A percentile compares a stretch with the other conserved stretches of the same genome.
Conservation (phyloP, 495 filamentous ascomycete species). For the Trichoderma parareesei region DNA sequence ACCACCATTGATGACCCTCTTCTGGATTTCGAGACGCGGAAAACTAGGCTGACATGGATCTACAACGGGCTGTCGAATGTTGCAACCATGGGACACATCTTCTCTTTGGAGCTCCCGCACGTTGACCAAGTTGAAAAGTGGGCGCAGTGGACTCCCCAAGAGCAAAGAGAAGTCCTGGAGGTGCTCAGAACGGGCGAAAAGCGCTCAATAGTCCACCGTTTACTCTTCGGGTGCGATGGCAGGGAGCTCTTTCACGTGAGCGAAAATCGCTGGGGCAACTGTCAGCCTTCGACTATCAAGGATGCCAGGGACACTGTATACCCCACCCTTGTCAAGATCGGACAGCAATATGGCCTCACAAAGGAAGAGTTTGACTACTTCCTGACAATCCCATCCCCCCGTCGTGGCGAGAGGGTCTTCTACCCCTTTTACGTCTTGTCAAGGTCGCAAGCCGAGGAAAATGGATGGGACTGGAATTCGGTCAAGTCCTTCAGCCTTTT, state of each 20-base stretch:
- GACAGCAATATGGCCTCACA: not conserved
- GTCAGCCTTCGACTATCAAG: not conserved
- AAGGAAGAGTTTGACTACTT: not conserved
- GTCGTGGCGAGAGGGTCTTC: not conserved
- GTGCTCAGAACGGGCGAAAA: not conserved
- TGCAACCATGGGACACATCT: not conserved
- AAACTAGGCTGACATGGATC: not conserved
- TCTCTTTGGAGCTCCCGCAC: not conserved
- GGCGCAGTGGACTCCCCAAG: not conserved
- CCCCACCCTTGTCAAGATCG: not conserved
- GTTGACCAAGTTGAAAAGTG: not conserved
- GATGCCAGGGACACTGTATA: not conserved
- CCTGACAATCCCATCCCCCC: not conserved
- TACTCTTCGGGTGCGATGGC: not conserved
- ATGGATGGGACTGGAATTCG: not conserved
- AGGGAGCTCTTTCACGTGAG: not conserved
- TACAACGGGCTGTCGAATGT: not conserved
- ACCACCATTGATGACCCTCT: not conserved
- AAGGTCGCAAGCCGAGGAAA: not conserved
- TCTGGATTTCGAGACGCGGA: not conserved
- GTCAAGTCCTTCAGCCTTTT: not conserved
- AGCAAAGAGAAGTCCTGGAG: not conserved
- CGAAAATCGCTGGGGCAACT: not conserved
- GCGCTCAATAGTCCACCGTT: not conserved
- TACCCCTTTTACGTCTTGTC: slow-evolving; percentile 11